Base-by-base conservation (phyloP, 441 rosid genomes). In the Pelargonium myrrhifolium region DNA sequence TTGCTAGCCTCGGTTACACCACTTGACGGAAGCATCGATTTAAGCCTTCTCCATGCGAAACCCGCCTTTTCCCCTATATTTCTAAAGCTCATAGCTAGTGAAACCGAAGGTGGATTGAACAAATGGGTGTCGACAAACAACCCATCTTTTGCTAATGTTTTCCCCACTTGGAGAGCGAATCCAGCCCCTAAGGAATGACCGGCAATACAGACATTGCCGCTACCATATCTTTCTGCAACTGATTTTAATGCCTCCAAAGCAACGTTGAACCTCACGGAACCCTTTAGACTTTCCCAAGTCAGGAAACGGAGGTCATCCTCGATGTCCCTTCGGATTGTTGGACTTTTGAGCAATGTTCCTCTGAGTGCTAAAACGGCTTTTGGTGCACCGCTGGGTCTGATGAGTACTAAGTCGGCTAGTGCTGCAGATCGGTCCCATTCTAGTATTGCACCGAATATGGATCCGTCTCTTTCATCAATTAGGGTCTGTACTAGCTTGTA, bases 161-260 rank as follows among this genome's bases (percentile, higher is more conserved):
- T 93, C 40, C 96, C 98, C 3, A 89, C 92, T 73, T 93, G 97
- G 43, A 93, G 77, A 45, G 98, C 93, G 68, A 93, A 93, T n/a
- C 96, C 96, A 17, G 97, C 98, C 65, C 98, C 97, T 21, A 93
- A 75, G 0, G 98, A 93, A 83, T 93, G 97, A 39, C 97, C 96
- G 1, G 95, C 89, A 3, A 90, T 64, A 72, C 93, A 93, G 0
- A 89, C 93, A 51, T 89, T 86, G 75, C 70, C 73, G 79, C 97
- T 89, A 40, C 97, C 96, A 14, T 84, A 85, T 69, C 81, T 85
- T 72, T 76, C 78, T 2, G 87, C 86, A 8, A 86, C 83, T 18
- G 82, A 76, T 67, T 76, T 84, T 65, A 91, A 64, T 2, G 91
- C 88, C 21, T 82, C 87, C 0, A 87, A 47, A 37, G 93, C 93